Evolutionary conservation across 257 asterid genomes (phyloP).

Genomic region (Jaltomata sinuosa): DNA sequence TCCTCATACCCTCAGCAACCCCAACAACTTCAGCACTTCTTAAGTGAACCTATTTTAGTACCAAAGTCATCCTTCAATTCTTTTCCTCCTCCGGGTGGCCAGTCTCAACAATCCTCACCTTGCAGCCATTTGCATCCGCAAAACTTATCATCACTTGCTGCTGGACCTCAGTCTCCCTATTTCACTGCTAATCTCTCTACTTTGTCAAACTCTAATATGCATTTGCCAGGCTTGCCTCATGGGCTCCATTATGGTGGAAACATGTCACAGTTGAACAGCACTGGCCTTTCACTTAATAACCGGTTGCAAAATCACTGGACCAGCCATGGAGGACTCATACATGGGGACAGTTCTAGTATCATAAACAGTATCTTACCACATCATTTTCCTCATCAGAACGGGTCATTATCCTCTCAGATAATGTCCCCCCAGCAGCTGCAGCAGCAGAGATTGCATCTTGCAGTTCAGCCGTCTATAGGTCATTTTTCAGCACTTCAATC

Average conservation of each 20-base stretch:
- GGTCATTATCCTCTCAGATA: conserved; percentile 31
- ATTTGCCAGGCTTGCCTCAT: conserved; percentile 42
- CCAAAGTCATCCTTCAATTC: conserved; percentile 71
- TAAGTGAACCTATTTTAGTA: conserved; percentile 74
- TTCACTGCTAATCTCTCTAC: conserved; percentile 33
- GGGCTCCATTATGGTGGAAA: conserved; percentile 43
- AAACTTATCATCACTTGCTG: conserved; percentile 36
- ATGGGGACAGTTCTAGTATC: conserved; percentile 50
- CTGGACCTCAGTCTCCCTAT: conserved; percentile 50
- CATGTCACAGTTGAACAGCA: conserved; percentile 28
- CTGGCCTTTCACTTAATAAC: conserved; percentile 30
- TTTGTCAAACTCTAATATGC: conserved; percentile 38
- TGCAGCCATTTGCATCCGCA: conserved; percentile 27
- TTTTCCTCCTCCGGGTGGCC: conserved; percentile 64
- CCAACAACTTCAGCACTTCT: conserved; percentile 36
- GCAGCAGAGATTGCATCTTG: conserved; percentile 34
- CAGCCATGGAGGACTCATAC: conserved; percentile 44
- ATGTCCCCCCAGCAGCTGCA: conserved; percentile 45
- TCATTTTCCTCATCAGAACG: conserved; percentile 45
- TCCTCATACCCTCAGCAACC: conserved; percentile 40
- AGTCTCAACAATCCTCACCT: conserved; percentile 44
- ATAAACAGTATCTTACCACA: conserved; percentile 48
- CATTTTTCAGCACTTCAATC: conserved; percentile 50
- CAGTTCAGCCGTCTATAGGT: conserved; percentile 52
- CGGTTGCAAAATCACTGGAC: conserved; percentile 48